Conservation (phyloP, 768 basidiomycete species). For the Gymnopilus junonius region DNA sequence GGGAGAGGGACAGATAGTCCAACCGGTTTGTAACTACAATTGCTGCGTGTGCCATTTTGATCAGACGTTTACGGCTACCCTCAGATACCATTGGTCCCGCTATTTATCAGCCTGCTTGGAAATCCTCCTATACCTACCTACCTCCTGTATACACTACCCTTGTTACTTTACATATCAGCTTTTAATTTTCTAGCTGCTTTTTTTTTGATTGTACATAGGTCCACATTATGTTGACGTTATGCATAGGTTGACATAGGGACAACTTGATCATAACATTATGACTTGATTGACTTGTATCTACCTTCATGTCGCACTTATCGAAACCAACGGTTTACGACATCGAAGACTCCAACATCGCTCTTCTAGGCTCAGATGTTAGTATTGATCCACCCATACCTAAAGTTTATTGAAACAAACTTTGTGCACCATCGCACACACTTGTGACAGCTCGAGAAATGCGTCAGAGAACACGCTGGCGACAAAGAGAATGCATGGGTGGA, state of each 20-base stretch:
- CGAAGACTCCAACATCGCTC: conserved; percentile 64
- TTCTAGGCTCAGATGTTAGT: conserved; percentile 65
- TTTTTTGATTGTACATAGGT: not conserved
- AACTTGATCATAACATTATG: not conserved
- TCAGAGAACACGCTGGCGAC: conserved; percentile 55
- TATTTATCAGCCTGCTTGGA: not conserved
- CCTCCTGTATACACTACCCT: not conserved
- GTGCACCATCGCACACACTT: not conserved
- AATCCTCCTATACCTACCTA: not conserved
- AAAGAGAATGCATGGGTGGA: conserved; percentile 54
- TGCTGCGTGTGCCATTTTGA: no score
- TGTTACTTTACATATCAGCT: not conserved
- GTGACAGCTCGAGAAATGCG: conserved; percentile 58
- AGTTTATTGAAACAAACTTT: not conserved
- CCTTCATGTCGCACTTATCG: conserved; percentile 46
- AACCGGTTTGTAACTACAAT: no score
- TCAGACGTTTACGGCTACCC: no score
- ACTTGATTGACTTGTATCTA: not conserved
- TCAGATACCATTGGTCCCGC: not conserved
- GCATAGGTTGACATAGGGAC: not conserved
- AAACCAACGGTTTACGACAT: conserved; percentile 58
- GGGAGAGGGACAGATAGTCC: no score
- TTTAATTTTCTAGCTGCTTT: not conserved
- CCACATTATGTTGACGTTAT: no score
- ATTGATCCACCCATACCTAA: not conserved